Percentiles rank a stretch among this genome's conserved stretches.
phyloP scores from a whole-genome alignment of 129 eudicot species.

The Flaveria robusta region DNA sequence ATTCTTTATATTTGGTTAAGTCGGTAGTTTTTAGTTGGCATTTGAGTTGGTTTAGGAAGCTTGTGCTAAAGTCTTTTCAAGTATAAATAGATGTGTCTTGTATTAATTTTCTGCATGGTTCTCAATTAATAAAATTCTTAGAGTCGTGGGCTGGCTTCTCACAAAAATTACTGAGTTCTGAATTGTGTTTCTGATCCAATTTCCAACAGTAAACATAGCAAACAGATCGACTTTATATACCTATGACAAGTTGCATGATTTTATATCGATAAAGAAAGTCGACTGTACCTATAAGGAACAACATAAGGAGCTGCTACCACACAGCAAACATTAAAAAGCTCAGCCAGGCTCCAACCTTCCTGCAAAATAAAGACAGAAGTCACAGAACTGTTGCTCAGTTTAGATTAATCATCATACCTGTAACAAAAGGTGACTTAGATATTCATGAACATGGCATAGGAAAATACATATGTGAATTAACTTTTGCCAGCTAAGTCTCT shows the following conservation, averaged over 20 bases:
- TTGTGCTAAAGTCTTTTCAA: no score
- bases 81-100: no score
- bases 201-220: neutral
- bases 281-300: slow-evolving; percentile 74
- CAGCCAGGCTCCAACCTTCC: slow-evolving; percentile 99
- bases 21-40: no score
- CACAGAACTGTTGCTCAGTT: slow-evolving; percentile 20
- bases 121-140: no score
- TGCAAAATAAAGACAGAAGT: slow-evolving; percentile 35
- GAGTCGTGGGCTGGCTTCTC: no score
- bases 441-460: neutral
- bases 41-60: no score
- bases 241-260: slow-evolving; percentile 15
- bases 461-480: neutral
- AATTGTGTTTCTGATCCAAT: no score
- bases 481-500: neutral
- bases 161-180: no score
- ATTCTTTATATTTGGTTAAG: no score
- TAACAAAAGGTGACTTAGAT: slow-evolving; percentile 7
- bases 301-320: slow-evolving; percentile 95
- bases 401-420: slow-evolving; percentile 13
- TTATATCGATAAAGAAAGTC: slow-evolving; percentile 5
- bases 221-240: neutral
- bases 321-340: slow-evolving; percentile 72
- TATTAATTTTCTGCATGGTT: no score